Base-by-base conservation (phyloP, 2,329 filamentous ascomycete species). In the Onygenales sp. region DNA sequence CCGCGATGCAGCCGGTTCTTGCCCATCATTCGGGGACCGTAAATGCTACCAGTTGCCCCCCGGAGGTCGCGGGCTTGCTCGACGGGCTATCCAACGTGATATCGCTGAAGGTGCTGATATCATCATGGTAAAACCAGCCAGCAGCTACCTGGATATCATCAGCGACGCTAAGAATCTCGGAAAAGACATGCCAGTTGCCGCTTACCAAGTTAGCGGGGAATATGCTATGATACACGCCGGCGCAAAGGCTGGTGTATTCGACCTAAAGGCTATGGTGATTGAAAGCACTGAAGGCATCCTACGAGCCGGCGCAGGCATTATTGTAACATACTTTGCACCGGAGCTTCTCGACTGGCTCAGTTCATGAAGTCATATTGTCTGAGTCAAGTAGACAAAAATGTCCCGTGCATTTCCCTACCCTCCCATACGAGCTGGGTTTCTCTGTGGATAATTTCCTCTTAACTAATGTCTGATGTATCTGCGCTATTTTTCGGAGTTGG, bases 71-170 rank as follows among this genome's bases (percentile, higher is more conserved):
- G 93, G 93, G 36, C 82, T 98, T 44, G 93, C 93, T 13, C 84
- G 93, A 59, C 83, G 93, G 61, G 93, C 93, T 48, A 96, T 98
- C 59, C 75, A 83, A 42, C 82, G 93, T 61, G 93, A 98, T 67
- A 92, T 98, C 61, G 80, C 79, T 59, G 93, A 98, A 73, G 93
- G 93, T 31, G 93, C 93, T 17, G 93, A 98, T 66, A 89, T 96
- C 61, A 95, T 98, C 72, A 96, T 98, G 92, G 93, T 98, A 57
- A 98, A 98, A 78, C 93, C 93, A 2, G 93, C 93, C 8, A 87
- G 87, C 63, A 89, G 92, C 70, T 98, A 95, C 69, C 80, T 98
- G 45, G 93, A 98, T 72, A 95, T 98, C 64, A 97, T 98, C 69
- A 89, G 88, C 61, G 93, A 98, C 66, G 93, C 93, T 51, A 97